Base-by-base conservation (phyloP, 2,329 filamentous ascomycete genomes). In the Fusarium xylarioides region DNA sequence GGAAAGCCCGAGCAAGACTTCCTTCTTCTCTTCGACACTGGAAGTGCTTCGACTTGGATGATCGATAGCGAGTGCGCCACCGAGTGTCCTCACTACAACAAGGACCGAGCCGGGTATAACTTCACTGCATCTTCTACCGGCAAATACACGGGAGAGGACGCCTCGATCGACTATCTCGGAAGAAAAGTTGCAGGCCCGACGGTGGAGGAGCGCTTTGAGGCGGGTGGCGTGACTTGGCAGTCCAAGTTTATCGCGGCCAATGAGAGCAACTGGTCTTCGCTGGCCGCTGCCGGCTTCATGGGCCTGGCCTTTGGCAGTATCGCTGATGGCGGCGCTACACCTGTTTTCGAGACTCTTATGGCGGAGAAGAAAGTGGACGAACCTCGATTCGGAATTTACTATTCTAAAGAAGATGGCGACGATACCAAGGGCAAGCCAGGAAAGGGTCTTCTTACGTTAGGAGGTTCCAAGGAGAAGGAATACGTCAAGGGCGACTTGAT, bases 41-140 rank as follows among this genome's bases (percentile, higher is more conserved):
- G 82, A 28, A 82, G 80, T 58, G 61, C 81, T 4, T 79, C 81
- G 1, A 59, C 81, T 2, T 83, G 82, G 81, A 75, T 81, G 10
- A 63, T 80, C 40, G 79, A 80, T 35, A 53, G 28, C 23, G 61
- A 56, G 18, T 82, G 78, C 68, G 74, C 76, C 10, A 63, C 72
- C 5, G 69, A 63, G 2, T 83, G 81, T 50, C 7, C 50, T 7
- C 79, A 81, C 40, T 49, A 37, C 46, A 74, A 68, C 59, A 73
- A 76, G 62, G 42, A 74, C 12, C 74, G 80, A 23, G 64, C 49
- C 7, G 80, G 78, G 5, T 83, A 82, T 63, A 66, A 77, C 32
- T 58, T 75, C 21, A 57, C 56, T 4, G 68, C 58, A 11, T 81
- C 81, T 3, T 78, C 76, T 2, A 81, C 78, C 1, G 63, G 73